Evolutionary conservation across 225 moss, liverwort and hornwort species (phyloP).

Genomic region (Takakia lepidozioides): DNA sequence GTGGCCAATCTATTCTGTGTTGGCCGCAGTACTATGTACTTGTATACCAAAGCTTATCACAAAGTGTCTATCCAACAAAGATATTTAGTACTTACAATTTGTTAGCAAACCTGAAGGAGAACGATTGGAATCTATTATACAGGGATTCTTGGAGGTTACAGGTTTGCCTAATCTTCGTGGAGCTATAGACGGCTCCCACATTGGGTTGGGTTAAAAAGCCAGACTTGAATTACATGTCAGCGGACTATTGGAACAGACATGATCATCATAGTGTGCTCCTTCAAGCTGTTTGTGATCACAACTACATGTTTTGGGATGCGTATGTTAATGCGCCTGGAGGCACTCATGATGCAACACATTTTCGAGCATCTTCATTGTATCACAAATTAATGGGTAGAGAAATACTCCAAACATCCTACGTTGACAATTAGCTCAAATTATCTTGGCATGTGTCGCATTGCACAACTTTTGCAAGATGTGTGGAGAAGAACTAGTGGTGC

Average conservation of each 20-base stretch:
- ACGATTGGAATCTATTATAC: neutral
- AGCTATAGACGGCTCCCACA: neutral
- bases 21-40: neutral
- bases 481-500: too few relatives aligned
- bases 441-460: too few relatives aligned
- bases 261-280: neutral
- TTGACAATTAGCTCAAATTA: too few relatives aligned
- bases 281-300: neutral
- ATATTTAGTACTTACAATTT: neutral
- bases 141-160: neutral
- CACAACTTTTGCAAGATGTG: too few relatives aligned
- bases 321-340: neutral
- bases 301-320: neutral
- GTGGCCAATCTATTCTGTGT: neutral
- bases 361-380: neutral
- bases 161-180: neutral
- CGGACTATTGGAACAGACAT: too few relatives aligned
- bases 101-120: neutral
- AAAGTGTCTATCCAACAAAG: neutral
- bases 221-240: neutral
- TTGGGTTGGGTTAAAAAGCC: neutral
- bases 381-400: too few relatives aligned
- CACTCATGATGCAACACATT: too few relatives aligned
- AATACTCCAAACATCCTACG: too few relatives aligned
- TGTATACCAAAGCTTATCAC: neutral